A percentile compares a stretch with the other conserved stretches of the same genome.
Evolutionary conservation across 371 early-diverging fungal species (phyloP).

Genomic region (Mucor sp.): DNA sequence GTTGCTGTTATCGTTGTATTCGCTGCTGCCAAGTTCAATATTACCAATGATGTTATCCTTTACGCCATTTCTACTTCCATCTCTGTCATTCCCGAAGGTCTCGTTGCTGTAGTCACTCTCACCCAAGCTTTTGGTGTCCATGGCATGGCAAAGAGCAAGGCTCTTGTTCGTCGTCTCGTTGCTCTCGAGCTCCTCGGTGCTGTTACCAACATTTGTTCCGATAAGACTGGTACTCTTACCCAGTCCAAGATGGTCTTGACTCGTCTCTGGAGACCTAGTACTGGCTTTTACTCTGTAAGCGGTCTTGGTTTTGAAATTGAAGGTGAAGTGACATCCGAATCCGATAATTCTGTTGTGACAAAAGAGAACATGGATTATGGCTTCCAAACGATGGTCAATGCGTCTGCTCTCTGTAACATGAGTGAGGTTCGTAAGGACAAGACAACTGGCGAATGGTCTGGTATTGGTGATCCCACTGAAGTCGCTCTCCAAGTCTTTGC

Average conservation of each 20-base stretch:
- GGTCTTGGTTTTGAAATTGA: slow-evolving; percentile 59
- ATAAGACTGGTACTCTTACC: slow-evolving; percentile 95
- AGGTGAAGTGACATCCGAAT: slow-evolving; percentile 39
- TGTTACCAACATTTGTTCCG: slow-evolving; percentile 92
- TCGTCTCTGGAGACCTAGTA: slow-evolving; percentile 70
- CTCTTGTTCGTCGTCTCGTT: slow-evolving; percentile 83
- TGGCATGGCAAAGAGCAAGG: slow-evolving; percentile 84
- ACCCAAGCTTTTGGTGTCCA: slow-evolving; percentile 93
- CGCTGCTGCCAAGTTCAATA: slow-evolving; percentile 58
- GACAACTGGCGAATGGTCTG: slow-evolving; percentile 63
- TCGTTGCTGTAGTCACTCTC: slow-evolving; percentile 87
- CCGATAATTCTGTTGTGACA: slow-evolving; percentile 17
- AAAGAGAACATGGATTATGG: slow-evolving; percentile 34
- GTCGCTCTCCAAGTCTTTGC: slow-evolving; percentile 79
- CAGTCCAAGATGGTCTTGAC: slow-evolving; percentile 90
- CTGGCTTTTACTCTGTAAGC: slow-evolving; percentile 62
- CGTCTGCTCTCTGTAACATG: slow-evolving; percentile 77
- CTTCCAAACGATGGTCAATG: slow-evolving; percentile 44
- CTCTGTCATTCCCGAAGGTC: slow-evolving; percentile 95
- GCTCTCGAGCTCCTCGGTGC: slow-evolving; percentile 91
- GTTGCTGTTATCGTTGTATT: slow-evolving; percentile 60
- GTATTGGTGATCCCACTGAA: slow-evolving; percentile 89
- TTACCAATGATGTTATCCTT: slow-evolving; percentile 65
- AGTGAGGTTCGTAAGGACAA: slow-evolving; percentile 65
- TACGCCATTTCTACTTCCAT: slow-evolving; percentile 88